A percentile compares a stretch with the other conserved stretches of the same genome.
These are phyloP conservation scores for Selaginella tamariscina DNA, from an alignment of 75 land plant genomes.

Conservation along the genomic window DNA sequence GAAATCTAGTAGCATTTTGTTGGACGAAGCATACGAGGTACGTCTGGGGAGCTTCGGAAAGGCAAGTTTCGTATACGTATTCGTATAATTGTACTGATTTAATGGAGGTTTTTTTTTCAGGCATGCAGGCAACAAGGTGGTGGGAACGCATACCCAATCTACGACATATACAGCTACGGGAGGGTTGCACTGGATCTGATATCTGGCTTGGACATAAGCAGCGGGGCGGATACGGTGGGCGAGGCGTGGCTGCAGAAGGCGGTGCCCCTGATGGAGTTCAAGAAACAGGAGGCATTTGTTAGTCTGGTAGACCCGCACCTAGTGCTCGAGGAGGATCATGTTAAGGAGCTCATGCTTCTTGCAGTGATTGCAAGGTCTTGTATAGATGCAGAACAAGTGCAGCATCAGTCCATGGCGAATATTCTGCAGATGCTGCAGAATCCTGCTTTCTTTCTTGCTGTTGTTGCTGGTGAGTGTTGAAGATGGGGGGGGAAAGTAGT, in stretches of 20 bases:
- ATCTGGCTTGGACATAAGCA: conserved; percentile 1
- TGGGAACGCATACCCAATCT: not conserved
- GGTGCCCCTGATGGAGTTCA: conserved; percentile 3
- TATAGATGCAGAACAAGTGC: not conserved
- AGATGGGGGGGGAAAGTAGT: not conserved
- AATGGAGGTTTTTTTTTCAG: too few species aligned
- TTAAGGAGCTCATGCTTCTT: conserved; percentile 2
- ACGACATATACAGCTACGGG: conserved; percentile 7
- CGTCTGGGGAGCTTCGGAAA: conserved; percentile 74
- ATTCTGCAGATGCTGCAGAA: not conserved
- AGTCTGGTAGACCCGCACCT: conserved; percentile 1
- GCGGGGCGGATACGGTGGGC: not conserved
- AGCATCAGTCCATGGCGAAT: not conserved
- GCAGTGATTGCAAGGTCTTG: conserved; percentile 2
- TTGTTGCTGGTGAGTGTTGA: too few species aligned
- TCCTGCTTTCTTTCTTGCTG: not conserved
- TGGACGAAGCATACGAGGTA: conserved; percentile 96
- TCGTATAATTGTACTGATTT: too few species aligned
- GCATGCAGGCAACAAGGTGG: not conserved
- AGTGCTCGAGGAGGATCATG: conserved; percentile 11
- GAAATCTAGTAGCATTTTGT: conserved; percentile 88
- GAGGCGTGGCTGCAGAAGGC: conserved; percentile 5
- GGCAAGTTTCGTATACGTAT: too few species aligned
- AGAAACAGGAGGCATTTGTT: not conserved
- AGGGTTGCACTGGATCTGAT: not conserved